Evolutionary conservation across 805 yeast genomes (phyloP).

Genomic region (Pichia eremophila): DNA sequence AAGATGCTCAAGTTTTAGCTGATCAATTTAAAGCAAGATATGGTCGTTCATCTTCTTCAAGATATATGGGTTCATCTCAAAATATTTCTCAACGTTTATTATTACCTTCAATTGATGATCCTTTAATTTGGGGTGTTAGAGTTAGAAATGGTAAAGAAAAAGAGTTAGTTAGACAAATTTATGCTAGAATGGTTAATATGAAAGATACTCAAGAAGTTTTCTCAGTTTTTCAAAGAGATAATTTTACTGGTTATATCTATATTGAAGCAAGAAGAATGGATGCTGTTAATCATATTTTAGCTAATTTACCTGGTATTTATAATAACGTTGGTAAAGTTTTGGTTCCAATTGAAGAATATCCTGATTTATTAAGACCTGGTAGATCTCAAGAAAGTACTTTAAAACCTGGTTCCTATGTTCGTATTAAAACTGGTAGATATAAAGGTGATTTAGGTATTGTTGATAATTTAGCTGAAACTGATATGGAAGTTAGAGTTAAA

Average conservation of each 20-base stretch:
- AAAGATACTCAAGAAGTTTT: conserved; percentile 73
- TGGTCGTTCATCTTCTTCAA: conserved; percentile 73
- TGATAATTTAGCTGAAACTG: conserved; percentile 88
- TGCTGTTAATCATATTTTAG: conserved; percentile 80
- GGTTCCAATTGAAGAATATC: conserved; percentile 93
- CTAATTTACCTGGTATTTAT: conserved; percentile 84
- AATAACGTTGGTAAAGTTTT: conserved; percentile 49
- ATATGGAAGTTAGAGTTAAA: conserved; percentile 88
- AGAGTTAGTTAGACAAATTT: conserved; percentile 74
- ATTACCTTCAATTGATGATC: conserved; percentile 93
- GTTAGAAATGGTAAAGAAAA: conserved; percentile 91
- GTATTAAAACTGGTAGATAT: conserved; percentile 84
- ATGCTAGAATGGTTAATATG: conserved; percentile 76
- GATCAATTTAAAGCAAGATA: conserved; percentile 86
- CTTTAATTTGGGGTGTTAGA: conserved; percentile 91
- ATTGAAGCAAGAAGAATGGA: conserved; percentile 90
- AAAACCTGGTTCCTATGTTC: conserved; percentile 85
- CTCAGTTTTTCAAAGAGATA: conserved; percentile 90
- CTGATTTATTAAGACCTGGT: conserved; percentile 82
- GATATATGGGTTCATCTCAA: conserved; percentile 76
- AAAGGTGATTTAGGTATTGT: conserved; percentile 90
- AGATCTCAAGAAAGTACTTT: conserved; percentile 81
- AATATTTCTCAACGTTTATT: conserved; percentile 87
- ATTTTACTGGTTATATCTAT: conserved; percentile 84
- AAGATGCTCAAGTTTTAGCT: conserved; percentile 91